Conservation (phyloP, 345 rosid genomes). For the Eutrema heterophyllum region DNA sequence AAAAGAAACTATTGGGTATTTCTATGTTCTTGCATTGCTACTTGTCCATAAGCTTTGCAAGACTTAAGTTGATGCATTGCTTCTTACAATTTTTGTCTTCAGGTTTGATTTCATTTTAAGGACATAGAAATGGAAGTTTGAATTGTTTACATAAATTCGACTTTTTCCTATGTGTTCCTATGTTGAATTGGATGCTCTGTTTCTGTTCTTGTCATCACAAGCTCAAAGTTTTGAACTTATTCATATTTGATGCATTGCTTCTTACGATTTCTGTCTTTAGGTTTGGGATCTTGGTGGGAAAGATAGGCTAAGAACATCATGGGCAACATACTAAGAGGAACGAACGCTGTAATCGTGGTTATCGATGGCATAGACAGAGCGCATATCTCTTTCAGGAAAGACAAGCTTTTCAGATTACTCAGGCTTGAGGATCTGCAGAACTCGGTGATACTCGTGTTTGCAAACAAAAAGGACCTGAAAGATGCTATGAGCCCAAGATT, state of each 20-base stretch:
- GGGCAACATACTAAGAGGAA: constrained; percentile 96
- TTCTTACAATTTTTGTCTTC: not conserved
- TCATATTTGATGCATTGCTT: not conserved
- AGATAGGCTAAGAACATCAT: constrained; percentile 81
- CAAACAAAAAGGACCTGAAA: constrained; percentile 87
- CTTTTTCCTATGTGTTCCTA: not conserved
- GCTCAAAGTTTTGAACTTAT: not conserved
- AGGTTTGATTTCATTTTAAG: not conserved
- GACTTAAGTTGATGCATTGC: not conserved
- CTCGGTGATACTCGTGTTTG: constrained; percentile 72
- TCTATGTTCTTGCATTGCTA: no score
- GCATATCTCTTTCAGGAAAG: constrained; percentile 77
- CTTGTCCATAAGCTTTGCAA: no score
- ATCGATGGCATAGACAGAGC: constrained; percentile 90
- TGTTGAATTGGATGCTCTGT: not conserved
- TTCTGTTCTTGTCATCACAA: not conserved
- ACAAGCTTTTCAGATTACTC: constrained; percentile 69
- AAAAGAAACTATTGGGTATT: no score
- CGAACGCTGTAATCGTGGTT: constrained; percentile 76
- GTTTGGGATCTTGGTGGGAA: constrained; percentile 97
- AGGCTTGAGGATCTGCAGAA: constrained; percentile 70
- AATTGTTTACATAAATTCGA: not conserved
- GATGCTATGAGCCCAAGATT: constrained; percentile 93
- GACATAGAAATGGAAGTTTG: not conserved
- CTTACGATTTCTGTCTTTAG: constrained; percentile 28